Percentiles rank a stretch among this genome's conserved stretches.
Evolutionary conservation across 202 grass and related monocot genomes (phyloP).

Genomic region (Schoenoplectus tabernaemontani): DNA sequence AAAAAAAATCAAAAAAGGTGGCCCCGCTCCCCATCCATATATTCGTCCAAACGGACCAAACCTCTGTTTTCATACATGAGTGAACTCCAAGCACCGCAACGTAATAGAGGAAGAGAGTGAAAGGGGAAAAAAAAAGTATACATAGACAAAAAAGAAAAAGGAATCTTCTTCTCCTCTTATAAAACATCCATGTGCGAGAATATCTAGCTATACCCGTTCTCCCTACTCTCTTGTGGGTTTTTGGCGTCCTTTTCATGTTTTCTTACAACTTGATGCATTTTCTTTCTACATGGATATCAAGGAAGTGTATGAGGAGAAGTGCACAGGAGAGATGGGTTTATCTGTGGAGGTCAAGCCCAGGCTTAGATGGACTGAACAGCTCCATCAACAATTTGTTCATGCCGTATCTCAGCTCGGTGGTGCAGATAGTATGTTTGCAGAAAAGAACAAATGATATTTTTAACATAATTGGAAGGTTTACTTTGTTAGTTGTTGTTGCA

Average conservation of each 20-base stretch:
- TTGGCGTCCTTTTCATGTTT: conserved; percentile 32
- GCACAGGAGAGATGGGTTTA: neutral
- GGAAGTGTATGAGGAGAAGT: conserved; percentile 32
- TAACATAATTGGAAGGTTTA: neutral
- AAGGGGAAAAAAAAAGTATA: neutral
- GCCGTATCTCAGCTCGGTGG: conserved; percentile 73
- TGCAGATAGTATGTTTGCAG: conserved; percentile 46
- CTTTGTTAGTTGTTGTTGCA: neutral
- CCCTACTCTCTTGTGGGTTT: neutral
- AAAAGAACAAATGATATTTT: neutral
- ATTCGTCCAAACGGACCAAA: conserved; percentile 36
- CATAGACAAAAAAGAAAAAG: neutral
- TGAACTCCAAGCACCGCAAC: conserved; percentile 50
- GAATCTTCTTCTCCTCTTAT: conserved; percentile 21
- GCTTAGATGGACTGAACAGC: conserved; percentile 68
- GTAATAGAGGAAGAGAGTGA: conserved; percentile 18
- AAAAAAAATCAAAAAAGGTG: conserved; percentile 27
- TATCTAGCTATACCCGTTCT: conserved; percentile 7
- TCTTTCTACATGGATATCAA: conserved; percentile 28
- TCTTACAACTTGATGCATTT: conserved; percentile 23
- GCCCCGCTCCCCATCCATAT: conserved; percentile 45
- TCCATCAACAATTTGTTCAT: conserved; percentile 55
- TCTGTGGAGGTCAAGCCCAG: conserved; percentile 32
- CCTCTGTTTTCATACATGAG: conserved; percentile 32
- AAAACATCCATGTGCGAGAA: conserved; percentile 21